phyloP scores from a whole-genome alignment of 371 early-diverging fungal genomes.

The Mortierella sp. region DNA sequence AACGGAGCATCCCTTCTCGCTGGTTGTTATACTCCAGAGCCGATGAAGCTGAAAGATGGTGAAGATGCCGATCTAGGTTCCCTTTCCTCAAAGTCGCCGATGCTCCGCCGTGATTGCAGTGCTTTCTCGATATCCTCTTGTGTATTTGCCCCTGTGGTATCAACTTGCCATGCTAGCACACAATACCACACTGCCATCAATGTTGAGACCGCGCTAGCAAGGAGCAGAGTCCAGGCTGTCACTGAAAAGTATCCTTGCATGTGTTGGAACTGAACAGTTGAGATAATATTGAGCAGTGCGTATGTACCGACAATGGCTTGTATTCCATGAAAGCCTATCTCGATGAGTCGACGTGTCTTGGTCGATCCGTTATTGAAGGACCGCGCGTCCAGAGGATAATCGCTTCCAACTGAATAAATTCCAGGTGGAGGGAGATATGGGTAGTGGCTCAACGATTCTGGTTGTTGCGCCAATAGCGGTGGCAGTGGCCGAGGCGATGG shows the following conservation, averaged over 20 bases:
- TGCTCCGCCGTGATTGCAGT: not conserved
- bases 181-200: slow-evolving; percentile 16
- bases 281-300: slow-evolving; percentile 8
- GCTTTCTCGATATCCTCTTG: not conserved
- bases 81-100: not conserved
- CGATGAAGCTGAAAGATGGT: too few relatives aligned
- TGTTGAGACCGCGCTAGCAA: slow-evolving; percentile 5
- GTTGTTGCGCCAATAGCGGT: not conserved
- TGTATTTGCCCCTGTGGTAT: slow-evolving; percentile 6
- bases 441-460: not conserved
- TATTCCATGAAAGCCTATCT: slow-evolving; percentile 20
- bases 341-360: slow-evolving; percentile 6
- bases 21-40: not conserved
- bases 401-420: not conserved
- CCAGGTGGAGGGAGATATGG: slow-evolving; percentile 21
- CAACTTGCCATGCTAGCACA: slow-evolving; percentile 18
- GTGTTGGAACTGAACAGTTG: slow-evolving; percentile 22
- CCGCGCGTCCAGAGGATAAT: not conserved
- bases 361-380: not conserved
- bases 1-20: not conserved
- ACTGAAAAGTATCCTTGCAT: slow-evolving; percentile 12
- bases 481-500: not conserved
- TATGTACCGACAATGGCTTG: slow-evolving; percentile 12
- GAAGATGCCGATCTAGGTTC: not conserved
- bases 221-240: slow-evolving; percentile 24